Evolutionary conservation across 768 basidiomycete species (phyloP).

Genomic region (Tricholoma furcatifolium): DNA sequence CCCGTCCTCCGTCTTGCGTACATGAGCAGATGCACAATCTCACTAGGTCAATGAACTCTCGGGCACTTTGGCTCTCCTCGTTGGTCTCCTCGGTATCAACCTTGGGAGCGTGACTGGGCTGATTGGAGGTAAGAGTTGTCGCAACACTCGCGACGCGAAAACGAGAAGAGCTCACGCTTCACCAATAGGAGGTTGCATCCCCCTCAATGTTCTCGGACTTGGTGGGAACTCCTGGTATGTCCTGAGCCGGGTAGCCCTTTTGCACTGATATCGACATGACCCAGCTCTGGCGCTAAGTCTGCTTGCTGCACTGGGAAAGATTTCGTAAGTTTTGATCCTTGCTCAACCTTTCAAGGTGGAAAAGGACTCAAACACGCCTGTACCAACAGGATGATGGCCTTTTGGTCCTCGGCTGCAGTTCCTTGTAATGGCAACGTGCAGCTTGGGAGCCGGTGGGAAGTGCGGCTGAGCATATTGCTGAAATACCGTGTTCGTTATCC

Average conservation of each 20-base stretch:
- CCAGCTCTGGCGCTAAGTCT: constrained; percentile 14
- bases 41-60: not conserved
- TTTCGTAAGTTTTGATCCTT: constrained; percentile 12
- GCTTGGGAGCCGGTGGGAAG: not conserved
- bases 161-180: not conserved
- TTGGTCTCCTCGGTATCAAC: constrained; percentile 7
- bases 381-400: constrained; percentile 9
- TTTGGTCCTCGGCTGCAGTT: constrained; percentile 8
- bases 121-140: constrained; percentile 14
- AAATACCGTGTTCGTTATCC: no score
- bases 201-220: constrained; percentile 9
- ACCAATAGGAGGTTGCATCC: constrained; percentile 11
- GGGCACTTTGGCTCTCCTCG: not conserved
- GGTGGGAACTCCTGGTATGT: constrained; percentile 16
- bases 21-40: not conserved
- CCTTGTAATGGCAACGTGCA: constrained; percentile 2
- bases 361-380: not conserved
- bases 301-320: constrained; percentile 19
- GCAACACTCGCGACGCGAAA: not conserved
- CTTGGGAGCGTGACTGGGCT: constrained; percentile 3
- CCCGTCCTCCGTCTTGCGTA: not conserved
- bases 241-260: not conserved
- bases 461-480: no score
- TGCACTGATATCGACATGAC: not conserved
- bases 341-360: not conserved